A percentile compares a stretch with the other conserved stretches of the same genome.
Evolutionary conservation across 768 basidiomycete genomes (phyloP).

Genomic region (Galerina sulciceps): DNA sequence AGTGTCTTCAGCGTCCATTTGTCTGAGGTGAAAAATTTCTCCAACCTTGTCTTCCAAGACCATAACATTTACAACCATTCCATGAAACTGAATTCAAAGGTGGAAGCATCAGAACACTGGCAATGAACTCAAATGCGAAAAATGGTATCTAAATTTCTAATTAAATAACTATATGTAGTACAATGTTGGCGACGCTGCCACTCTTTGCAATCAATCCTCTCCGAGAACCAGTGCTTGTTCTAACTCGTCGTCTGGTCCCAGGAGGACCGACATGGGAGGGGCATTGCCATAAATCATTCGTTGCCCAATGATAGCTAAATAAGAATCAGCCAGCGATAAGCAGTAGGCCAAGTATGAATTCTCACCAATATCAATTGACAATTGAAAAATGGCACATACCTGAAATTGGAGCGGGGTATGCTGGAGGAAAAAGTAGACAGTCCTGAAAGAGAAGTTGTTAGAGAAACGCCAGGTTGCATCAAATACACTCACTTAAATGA

Average conservation of each 20-base stretch:
- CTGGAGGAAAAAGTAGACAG: conserved; percentile 76
- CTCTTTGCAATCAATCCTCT: conserved; percentile 40
- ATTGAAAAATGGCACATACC: conserved; percentile 81
- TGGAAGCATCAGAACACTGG: no score
- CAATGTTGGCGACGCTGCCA: no score
- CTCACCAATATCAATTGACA: conserved; percentile 79
- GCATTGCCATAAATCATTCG: conserved; percentile 74
- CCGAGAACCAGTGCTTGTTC: conserved; percentile 75
- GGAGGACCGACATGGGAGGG: conserved; percentile 55
- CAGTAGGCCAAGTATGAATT: conserved; percentile 6
- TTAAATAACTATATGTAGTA: no score
- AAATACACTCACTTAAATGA: conserved; percentile 69
- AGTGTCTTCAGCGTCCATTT: no score
- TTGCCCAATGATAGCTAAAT: conserved; percentile 67
- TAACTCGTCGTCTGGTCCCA: conserved; percentile 68
- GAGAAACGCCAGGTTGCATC: not conserved
- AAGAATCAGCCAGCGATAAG: conserved; percentile 4
- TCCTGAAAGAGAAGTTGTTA: conserved; percentile 59
- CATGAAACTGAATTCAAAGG: no score
- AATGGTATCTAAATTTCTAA: no score
- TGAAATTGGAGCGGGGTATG: conserved; percentile 80
- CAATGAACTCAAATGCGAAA: no score
- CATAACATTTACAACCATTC: no score
- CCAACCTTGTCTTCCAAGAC: no score
- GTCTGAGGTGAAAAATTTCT: no score